Conservation (phyloP, 2,329 filamentous ascomycete species). For the Penicillium sp. region DNA sequence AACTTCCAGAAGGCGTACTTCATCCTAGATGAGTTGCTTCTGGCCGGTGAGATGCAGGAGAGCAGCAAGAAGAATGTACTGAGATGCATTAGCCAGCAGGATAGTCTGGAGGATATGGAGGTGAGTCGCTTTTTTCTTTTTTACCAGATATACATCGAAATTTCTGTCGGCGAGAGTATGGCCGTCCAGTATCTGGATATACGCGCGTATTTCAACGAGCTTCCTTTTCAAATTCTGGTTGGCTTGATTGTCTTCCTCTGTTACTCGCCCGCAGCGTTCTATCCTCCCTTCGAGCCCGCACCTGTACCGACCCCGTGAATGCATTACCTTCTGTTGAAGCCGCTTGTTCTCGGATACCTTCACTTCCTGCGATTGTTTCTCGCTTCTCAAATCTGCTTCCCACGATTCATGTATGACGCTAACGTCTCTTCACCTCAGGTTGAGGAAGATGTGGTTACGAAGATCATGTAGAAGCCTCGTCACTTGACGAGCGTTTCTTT, state of each 20-base stretch:
- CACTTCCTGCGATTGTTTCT: background rate
- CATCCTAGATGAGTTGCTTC: slow-evolving; percentile 92
- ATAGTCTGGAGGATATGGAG: slow-evolving; percentile 99
- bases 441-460: slow-evolving; percentile 83
- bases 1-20: slow-evolving; percentile 99
- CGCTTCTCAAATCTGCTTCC: background rate
- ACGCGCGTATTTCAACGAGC: background rate
- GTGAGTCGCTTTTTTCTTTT: slow-evolving; percentile 62
- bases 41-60: slow-evolving; percentile 97
- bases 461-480: slow-evolving; percentile 72
- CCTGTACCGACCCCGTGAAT: background rate
- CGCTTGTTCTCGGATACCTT: background rate
- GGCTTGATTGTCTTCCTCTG: background rate
- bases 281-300: background rate
- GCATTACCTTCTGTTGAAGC: background rate
- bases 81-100: slow-evolving; percentile 93
- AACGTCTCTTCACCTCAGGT: slow-evolving; percentile 64
- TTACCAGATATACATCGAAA: background rate
- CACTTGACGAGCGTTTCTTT: slow-evolving; percentile 29
- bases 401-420: slow-evolving; percentile 32
- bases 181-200: background rate
- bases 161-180: background rate
- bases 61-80: slow-evolving; percentile 99
- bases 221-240: background rate
- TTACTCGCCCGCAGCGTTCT: background rate